Conservation (phyloP, 2,329 filamentous ascomycete genomes). For the Paramyrothecium roridum region DNA sequence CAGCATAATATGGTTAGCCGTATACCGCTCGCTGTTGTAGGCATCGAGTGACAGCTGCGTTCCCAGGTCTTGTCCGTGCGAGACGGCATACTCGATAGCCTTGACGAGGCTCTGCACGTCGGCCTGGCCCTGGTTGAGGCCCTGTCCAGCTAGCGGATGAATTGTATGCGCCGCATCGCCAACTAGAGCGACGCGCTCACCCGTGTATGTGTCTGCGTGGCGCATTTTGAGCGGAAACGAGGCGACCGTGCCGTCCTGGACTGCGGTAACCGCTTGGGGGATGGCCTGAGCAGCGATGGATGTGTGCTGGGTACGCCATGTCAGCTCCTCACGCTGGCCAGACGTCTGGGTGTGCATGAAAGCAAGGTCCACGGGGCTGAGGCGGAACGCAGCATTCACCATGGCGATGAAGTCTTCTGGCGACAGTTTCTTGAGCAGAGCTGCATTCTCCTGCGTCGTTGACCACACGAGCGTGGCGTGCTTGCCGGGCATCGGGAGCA, state of each 20-base stretch:
- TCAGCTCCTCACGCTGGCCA: constrained; percentile 69
- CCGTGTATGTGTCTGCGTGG: constrained; percentile 91
- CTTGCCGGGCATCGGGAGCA: constrained; percentile 84
- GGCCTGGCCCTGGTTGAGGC: constrained; percentile 87
- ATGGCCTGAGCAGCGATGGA: constrained; percentile 47
- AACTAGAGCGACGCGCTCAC: constrained; percentile 84
- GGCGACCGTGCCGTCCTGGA: constrained; percentile 78
- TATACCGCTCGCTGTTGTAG: constrained; percentile 79
- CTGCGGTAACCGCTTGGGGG: constrained; percentile 63
- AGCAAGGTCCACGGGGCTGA: constrained; percentile 73
- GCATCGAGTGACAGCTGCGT: constrained; percentile 72
- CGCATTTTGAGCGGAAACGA: constrained; percentile 89
- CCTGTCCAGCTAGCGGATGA: constrained; percentile 91
- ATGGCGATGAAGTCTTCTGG: constrained; percentile 74
- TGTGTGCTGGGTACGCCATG: constrained; percentile 80
- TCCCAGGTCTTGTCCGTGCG: constrained; percentile 85
- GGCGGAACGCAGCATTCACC: constrained; percentile 90
- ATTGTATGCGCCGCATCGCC: constrained; percentile 95
- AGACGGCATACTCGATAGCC: constrained; percentile 72
- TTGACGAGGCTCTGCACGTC: constrained; percentile 78
- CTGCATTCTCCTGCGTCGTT: constrained; percentile 77
- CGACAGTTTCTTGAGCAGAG: constrained; percentile 72
- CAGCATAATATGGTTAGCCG: constrained; percentile 74
- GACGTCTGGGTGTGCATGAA: constrained; percentile 69
- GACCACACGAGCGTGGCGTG: constrained; percentile 91